A percentile compares a stretch with the other conserved stretches of the same genome.
Conservation (phyloP, 2,329 filamentous ascomycete genomes). For the Fusarium redolens region DNA sequence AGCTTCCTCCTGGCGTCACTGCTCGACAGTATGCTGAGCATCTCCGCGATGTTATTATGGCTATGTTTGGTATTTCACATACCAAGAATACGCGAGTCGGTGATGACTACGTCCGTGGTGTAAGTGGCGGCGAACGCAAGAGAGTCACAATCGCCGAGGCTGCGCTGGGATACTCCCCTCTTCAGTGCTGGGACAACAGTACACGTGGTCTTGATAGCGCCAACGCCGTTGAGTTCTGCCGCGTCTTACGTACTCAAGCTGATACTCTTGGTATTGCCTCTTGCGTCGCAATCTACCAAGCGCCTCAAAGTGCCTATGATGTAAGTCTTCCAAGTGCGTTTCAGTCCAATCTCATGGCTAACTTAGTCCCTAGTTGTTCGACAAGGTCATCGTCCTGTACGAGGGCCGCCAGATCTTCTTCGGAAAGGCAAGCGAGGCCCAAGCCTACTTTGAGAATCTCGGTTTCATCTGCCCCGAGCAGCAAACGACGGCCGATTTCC, state of each 20-base stretch:
- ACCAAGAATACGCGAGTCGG: constrained; percentile 75
- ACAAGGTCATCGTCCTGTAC: constrained; percentile 76
- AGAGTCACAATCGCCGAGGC: constrained; percentile 53
- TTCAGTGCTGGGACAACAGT: constrained; percentile 78
- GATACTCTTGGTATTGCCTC: constrained; percentile 69
- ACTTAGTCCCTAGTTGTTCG: constrained; percentile 58
- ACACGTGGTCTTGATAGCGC: constrained; percentile 73
- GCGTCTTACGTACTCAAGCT: constrained; percentile 68
- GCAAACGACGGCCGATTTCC: constrained; percentile 77
- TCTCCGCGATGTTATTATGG: constrained; percentile 75
- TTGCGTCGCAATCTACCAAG: constrained; percentile 73
- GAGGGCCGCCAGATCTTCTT: constrained; percentile 72
- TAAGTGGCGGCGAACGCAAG: constrained; percentile 63
- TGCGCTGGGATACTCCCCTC: constrained; percentile 51
- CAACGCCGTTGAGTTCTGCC: constrained; percentile 74
- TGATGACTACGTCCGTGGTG: constrained; percentile 72
- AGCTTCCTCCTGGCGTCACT: constrained; percentile 66
- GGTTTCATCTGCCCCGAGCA: constrained; percentile 67
- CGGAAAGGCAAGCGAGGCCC: constrained; percentile 37
- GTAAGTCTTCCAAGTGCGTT: neutral
- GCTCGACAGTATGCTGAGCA: constrained; percentile 65
- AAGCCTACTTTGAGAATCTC: constrained; percentile 42
- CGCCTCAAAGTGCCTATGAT: constrained; percentile 53
- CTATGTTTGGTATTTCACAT: constrained; percentile 75
- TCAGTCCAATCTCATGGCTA: neutral